A percentile compares a stretch with the other conserved stretches of the same genome.
Evolutionary conservation across 179 eudicot species (phyloP).

Genomic region (Amaranthus tricolor): DNA sequence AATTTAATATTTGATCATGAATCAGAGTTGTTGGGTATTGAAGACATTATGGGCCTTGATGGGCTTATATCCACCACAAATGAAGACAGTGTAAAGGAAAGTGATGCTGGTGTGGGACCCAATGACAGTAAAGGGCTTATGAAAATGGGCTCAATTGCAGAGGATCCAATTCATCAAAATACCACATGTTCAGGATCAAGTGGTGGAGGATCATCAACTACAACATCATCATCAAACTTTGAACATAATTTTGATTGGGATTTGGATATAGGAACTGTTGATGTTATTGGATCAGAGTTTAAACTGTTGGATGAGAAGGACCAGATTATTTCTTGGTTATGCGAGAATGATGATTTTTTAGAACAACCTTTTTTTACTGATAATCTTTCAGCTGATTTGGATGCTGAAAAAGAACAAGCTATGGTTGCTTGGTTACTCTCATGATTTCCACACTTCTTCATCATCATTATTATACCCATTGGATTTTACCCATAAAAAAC

Average conservation of each 20-base stretch:
- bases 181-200: slow-evolving; percentile 9
- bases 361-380: slow-evolving; percentile 9
- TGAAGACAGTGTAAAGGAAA: background rate
- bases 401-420: slow-evolving; percentile 45
- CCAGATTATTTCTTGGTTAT: slow-evolving; percentile 39
- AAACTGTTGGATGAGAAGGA: slow-evolving; percentile 34
- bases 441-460: background rate
- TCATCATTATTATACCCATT: no score
- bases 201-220: slow-evolving; percentile 28
- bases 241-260: slow-evolving; percentile 33
- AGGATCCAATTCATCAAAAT: no score
- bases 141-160: no score
- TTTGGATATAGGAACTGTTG: slow-evolving; percentile 25
- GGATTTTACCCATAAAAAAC: no score
- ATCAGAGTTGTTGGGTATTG: slow-evolving; percentile 28
- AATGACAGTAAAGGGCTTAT: background rate
- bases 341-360: slow-evolving; percentile 31
- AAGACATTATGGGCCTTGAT: slow-evolving; percentile 35
- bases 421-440: slow-evolving; percentile 61
- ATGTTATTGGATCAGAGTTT: slow-evolving; percentile 16
- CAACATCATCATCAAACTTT: slow-evolving; percentile 26
- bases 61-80: slow-evolving; percentile 18
- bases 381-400: slow-evolving; percentile 11
- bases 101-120: slow-evolving; percentile 15
- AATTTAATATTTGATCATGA: background rate